These are phyloP conservation scores for Barnettozyma sucrosica DNA, from an alignment of 805 yeast genomes.

Conservation along the genomic window DNA sequence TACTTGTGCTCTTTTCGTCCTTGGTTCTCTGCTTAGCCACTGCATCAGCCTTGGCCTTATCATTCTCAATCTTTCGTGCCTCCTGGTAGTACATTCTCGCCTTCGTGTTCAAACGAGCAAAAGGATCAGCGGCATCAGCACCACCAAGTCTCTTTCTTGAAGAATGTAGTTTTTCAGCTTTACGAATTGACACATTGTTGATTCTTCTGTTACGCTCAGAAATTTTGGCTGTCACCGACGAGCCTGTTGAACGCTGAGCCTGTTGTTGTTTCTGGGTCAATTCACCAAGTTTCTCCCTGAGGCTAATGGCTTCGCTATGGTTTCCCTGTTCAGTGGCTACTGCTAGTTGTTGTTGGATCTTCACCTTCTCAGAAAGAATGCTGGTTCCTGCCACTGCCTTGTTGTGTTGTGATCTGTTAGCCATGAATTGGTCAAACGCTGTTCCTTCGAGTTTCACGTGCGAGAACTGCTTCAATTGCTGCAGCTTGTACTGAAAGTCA, in stretches of 20 bases:
- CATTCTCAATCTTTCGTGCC: slow-evolving; percentile 50
- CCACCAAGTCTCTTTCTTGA: slow-evolving; percentile 43
- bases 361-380: slow-evolving; percentile 70
- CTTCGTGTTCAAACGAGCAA: slow-evolving; percentile 81
- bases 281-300: not conserved
- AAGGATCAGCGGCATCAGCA: slow-evolving; percentile 62
- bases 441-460: slow-evolving; percentile 61
- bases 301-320: slow-evolving; percentile 14
- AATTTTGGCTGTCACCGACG: slow-evolving; percentile 27
- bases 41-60: slow-evolving; percentile 51
- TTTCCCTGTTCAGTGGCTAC: slow-evolving; percentile 54
- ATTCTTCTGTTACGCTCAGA: slow-evolving; percentile 66
- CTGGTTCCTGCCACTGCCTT: slow-evolving; percentile 57
- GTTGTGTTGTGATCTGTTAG: slow-evolving; percentile 58
- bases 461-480: slow-evolving; percentile 57
- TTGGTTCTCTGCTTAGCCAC: slow-evolving; percentile 39
- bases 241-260: slow-evolving; percentile 20
- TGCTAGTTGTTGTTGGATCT: slow-evolving; percentile 64
- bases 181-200: slow-evolving; percentile 69
- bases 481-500: slow-evolving; percentile 57
- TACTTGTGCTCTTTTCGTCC: slow-evolving; percentile 36
- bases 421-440: slow-evolving; percentile 75
- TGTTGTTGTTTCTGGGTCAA: not conserved
- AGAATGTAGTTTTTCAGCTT: slow-evolving; percentile 66
- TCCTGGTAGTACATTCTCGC: slow-evolving; percentile 73